Evolutionary conservation across 768 basidiomycete genomes (phyloP).

Genomic region (Rhodosporidiobolus sp.): DNA sequence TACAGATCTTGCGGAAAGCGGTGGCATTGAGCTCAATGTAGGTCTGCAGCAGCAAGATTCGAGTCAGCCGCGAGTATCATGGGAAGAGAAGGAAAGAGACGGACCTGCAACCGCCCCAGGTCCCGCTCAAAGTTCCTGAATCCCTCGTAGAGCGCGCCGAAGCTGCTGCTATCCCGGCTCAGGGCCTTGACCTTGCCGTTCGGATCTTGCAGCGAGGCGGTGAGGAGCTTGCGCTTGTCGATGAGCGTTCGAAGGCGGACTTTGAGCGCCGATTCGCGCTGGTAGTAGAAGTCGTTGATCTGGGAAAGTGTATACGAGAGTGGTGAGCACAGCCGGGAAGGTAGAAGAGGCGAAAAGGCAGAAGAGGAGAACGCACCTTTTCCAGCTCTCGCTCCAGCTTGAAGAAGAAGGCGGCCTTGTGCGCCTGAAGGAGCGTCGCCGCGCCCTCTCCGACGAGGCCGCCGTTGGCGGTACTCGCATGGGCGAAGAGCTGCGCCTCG

Average conservation of each 20-base stretch:
- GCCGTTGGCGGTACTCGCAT: constrained; percentile 29
- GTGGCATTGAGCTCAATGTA: constrained; percentile 96
- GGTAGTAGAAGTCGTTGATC: constrained; percentile 98
- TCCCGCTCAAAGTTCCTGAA: constrained; percentile 91
- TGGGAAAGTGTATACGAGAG: constrained; percentile 48
- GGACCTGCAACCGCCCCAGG: constrained; percentile 87
- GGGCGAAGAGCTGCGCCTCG: constrained; percentile 36
- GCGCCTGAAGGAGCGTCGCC: constrained; percentile 81
- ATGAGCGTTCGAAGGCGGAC: constrained; percentile 86
- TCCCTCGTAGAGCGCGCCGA: constrained; percentile 81
- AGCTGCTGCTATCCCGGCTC: constrained; percentile 47
- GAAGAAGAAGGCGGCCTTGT: constrained; percentile 98
- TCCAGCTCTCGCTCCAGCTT: constrained; percentile 95
- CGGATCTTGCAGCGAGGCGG: constrained; percentile 67
- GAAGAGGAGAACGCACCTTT: constrained; percentile 61
- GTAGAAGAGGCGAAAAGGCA: background rate
- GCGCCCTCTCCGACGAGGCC: constrained; percentile 40
- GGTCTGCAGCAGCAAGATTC: constrained; percentile 56
- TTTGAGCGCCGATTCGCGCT: constrained; percentile 92
- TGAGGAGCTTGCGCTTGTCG: constrained; percentile 79
- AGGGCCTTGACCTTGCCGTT: constrained; percentile 61
- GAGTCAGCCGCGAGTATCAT: constrained; percentile 6
- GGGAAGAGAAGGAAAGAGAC: constrained; percentile 6
- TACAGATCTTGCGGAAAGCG: constrained; percentile 77
- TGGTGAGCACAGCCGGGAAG: background rate